phyloP scores from a whole-genome alignment of 192 early-diverging fungal species.

The Gonapodya prolifera region DNA sequence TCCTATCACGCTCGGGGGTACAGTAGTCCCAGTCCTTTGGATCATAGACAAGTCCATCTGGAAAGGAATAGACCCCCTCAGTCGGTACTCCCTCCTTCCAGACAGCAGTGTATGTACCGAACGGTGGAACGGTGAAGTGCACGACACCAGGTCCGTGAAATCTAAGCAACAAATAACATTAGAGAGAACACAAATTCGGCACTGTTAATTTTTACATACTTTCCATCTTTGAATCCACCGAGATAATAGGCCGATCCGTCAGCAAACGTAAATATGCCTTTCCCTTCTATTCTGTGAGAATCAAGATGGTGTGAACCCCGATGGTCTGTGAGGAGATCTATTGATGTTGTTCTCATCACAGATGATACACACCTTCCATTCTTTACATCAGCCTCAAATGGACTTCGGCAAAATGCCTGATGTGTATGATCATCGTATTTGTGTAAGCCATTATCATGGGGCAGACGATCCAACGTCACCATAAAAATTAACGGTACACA shows the following conservation, averaged over 20 bases:
- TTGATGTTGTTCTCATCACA: no score
- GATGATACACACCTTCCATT: not conserved
- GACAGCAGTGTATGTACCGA: not conserved
- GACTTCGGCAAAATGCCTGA: not conserved
- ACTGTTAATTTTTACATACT: no score
- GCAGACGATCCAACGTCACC: no score
- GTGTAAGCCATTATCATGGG: no score
- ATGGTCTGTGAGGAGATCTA: no score
- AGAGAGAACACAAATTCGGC: no score
- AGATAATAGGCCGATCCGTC: not conserved
- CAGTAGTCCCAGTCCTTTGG: not conserved
- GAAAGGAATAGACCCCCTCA: not conserved
- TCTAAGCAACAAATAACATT: no score
- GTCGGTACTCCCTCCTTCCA: not conserved
- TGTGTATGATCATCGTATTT: no score
- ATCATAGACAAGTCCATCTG: not conserved
- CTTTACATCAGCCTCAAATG: not conserved
- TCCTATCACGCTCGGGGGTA: not conserved
- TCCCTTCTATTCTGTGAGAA: not conserved
- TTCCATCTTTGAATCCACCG: not conserved
- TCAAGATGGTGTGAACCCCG: not conserved
- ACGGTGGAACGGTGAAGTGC: not conserved
- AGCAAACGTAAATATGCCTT: not conserved
- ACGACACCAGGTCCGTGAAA: not conserved
- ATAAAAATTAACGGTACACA: no score